phyloP scores from a whole-genome alignment of 495 filamentous ascomycete species.

The Cryomyces minteri region DNA sequence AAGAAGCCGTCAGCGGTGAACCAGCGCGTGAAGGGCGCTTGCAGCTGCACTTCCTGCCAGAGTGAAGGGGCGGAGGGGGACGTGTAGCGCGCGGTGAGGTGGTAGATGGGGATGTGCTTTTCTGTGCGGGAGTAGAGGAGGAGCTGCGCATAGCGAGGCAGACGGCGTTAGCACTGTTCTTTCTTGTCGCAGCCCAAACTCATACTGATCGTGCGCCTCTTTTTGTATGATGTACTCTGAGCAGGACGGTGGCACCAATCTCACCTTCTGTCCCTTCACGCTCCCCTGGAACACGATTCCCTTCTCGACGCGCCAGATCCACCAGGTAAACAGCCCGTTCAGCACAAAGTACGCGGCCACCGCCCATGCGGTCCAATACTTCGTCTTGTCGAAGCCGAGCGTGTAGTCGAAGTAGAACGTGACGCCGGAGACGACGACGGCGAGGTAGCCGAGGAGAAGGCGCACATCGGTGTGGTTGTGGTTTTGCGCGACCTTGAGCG shows the following conservation, averaged over 20 bases:
- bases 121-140: constrained; percentile 23
- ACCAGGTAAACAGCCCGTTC: constrained; percentile 62
- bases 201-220: background rate
- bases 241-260: constrained; percentile 10
- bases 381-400: constrained; percentile 32
- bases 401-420: constrained; percentile 86
- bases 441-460: constrained; percentile 63
- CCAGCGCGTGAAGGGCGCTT: constrained; percentile 65
- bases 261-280: constrained; percentile 35
- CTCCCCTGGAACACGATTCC: constrained; percentile 63
- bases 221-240: background rate
- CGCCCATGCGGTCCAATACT: constrained; percentile 51
- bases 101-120: constrained; percentile 66
- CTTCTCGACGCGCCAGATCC: constrained; percentile 74
- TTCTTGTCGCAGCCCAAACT: background rate
- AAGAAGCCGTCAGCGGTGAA: constrained; percentile 72
- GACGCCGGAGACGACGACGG: constrained; percentile 58
- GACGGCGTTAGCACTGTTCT: background rate
- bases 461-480: constrained; percentile 68
- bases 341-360: constrained; percentile 65
- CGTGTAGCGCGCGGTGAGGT: constrained; percentile 42
- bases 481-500: constrained; percentile 61
- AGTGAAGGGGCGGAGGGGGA: constrained; percentile 10
- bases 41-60: constrained; percentile 29
- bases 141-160: background rate